Percentiles rank a stretch among this genome's conserved stretches.
These are phyloP conservation scores for Cadophora gregata DNA, from an alignment of 2,329 filamentous ascomycete species.

Conservation along the genomic window DNA sequence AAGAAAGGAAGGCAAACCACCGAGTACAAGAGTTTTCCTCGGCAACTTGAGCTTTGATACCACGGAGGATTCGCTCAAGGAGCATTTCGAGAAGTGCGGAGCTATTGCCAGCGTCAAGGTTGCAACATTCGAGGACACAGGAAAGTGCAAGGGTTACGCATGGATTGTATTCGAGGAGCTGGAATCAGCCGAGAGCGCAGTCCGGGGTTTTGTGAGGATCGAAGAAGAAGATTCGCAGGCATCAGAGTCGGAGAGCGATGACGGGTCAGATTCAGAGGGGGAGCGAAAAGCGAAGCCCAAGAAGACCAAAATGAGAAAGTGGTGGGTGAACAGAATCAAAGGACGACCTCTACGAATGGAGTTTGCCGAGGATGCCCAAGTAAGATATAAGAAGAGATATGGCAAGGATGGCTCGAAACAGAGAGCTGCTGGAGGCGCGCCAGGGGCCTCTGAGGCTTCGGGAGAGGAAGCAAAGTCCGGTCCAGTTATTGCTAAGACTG, in stretches of 20 bases:
- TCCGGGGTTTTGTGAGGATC: conserved; percentile 79
- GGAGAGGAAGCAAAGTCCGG: conserved; percentile 38
- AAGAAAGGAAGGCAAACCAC: conserved; percentile 59
- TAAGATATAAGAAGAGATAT: conserved; percentile 92
- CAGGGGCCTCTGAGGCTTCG: conserved; percentile 31
- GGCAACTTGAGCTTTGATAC: conserved; percentile 86
- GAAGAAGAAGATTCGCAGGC: conserved; percentile 56
- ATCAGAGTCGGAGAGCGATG: conserved; percentile 39
- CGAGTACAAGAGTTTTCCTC: conserved; percentile 84
- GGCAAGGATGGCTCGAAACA: conserved; percentile 69
- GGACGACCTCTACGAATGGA: conserved; percentile 86
- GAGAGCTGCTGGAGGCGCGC: conserved; percentile 21
- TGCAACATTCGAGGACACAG: conserved; percentile 94
- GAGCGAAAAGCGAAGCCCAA: conserved; percentile 59
- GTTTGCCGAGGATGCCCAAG: conserved; percentile 89
- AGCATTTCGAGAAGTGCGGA: conserved; percentile 87
- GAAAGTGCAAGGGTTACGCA: conserved; percentile 97
- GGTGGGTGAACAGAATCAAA: conserved; percentile 85
- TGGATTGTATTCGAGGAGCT: conserved; percentile 91
- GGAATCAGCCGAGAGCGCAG: conserved; percentile 75
- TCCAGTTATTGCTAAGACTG: conserved; percentile 45
- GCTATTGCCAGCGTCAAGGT: conserved; percentile 82
- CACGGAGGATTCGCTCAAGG: conserved; percentile 78
- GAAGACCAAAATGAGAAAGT: conserved; percentile 69
- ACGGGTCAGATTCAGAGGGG: conserved; percentile 44